Evolutionary conservation across 805 yeast species (phyloP).

Genomic region (Priceomyces carsonii): DNA sequence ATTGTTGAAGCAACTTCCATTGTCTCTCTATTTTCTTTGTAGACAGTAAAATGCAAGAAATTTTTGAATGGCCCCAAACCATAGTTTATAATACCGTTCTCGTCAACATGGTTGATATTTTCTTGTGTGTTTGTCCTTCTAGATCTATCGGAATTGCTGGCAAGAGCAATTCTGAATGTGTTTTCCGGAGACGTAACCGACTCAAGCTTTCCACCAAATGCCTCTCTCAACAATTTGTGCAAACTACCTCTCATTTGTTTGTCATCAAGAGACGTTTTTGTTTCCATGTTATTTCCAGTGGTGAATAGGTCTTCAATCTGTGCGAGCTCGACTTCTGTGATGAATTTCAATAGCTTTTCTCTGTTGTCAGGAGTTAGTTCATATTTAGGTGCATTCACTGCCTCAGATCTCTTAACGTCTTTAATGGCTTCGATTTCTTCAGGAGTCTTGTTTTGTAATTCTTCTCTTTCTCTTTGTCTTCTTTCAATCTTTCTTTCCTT

Average conservation of each 20-base stretch:
- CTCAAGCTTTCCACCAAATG: constrained; percentile 75
- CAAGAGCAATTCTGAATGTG: constrained; percentile 61
- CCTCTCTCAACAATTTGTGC: constrained; percentile 74
- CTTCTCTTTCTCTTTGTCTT: constrained; percentile 39
- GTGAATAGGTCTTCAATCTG: constrained; percentile 55
- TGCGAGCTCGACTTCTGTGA: constrained; percentile 63
- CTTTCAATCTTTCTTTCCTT: constrained; percentile 49
- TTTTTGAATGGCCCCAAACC: constrained; percentile 73
- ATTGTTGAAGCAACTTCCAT: constrained; percentile 88
- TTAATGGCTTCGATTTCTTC: constrained; percentile 33
- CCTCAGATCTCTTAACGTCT: constrained; percentile 22
- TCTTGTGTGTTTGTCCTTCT: constrained; percentile 41
- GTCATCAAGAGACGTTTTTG: constrained; percentile 57
- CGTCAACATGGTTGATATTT: constrained; percentile 40
- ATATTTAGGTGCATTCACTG: constrained; percentile 33
- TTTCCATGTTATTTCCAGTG: constrained; percentile 58
- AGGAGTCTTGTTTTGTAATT: constrained; percentile 29
- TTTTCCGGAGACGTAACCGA: constrained; percentile 73
- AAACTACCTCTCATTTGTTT: constrained; percentile 75
- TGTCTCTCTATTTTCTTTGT: constrained; percentile 95
- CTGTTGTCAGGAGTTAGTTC: constrained; percentile 48
- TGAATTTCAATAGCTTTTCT: constrained; percentile 46
- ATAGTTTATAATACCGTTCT: constrained; percentile 59
- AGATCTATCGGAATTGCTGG: constrained; percentile 38
- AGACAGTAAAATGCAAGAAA: constrained; percentile 73